phyloP scores from a whole-genome alignment of 2,329 filamentous ascomycete genomes.

The Bisporella sp. region DNA sequence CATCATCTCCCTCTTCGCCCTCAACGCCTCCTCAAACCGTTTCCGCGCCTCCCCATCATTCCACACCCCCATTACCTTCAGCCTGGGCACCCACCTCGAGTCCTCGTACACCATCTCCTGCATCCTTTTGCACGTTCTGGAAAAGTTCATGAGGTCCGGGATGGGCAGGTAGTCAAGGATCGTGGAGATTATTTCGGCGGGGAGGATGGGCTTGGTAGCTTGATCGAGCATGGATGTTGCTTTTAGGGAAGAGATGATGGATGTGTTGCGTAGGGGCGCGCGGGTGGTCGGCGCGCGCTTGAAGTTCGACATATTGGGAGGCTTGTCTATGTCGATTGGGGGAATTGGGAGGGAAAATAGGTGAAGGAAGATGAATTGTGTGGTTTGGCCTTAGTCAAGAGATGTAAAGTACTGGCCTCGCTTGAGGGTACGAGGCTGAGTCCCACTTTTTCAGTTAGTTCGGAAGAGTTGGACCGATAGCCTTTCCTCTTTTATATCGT shows the following conservation, averaged over 20 bases:
- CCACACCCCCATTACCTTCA: conserved; percentile 88
- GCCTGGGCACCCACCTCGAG: conserved; percentile 81
- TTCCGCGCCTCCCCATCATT: conserved; percentile 79
- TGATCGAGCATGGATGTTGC: conserved; percentile 70
- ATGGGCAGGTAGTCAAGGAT: conserved; percentile 88
- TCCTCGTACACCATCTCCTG: conserved; percentile 99
- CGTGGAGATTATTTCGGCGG: conserved; percentile 80
- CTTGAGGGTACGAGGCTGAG: too few species aligned
- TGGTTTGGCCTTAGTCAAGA: too few species aligned
- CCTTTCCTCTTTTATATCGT: too few species aligned
- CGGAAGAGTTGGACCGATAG: too few species aligned
- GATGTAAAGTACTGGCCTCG: too few species aligned
- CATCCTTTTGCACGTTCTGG: conserved; percentile 76
- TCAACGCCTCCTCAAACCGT: conserved; percentile 67
- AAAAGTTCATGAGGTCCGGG: conserved; percentile 77
- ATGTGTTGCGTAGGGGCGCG: conserved; percentile 32
- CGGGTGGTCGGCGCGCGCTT: conserved; percentile 25
- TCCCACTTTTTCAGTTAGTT: too few species aligned
- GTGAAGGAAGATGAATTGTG: too few species aligned
- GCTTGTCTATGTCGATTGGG: too few species aligned
- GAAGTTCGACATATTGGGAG: conserved; percentile 36
- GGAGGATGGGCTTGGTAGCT: conserved; percentile 61
- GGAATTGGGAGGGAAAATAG: too few species aligned
- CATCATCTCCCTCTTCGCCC: conserved; percentile 52
- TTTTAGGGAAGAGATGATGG: conserved; percentile 68